phyloP scores from a whole-genome alignment of 2,329 filamentous ascomycete genomes.

The Aaosphaeria pasadenensis region DNA sequence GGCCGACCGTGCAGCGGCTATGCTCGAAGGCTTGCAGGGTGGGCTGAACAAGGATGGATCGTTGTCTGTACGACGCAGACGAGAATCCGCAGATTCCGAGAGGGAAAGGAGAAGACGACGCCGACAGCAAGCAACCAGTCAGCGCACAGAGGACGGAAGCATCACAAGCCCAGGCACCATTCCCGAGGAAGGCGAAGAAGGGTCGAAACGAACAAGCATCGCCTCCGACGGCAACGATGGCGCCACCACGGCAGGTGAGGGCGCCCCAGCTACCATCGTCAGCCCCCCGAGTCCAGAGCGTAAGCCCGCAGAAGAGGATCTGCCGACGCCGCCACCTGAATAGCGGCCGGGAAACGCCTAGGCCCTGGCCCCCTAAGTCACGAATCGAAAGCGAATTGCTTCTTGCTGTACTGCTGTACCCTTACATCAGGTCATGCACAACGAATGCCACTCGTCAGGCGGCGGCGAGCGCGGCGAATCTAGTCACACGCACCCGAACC shows the following conservation, averaged over 20 bases:
- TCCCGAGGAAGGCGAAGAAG: constrained; percentile 22
- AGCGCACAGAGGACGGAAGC: constrained; percentile 27
- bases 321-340: constrained; percentile 32
- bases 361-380: no score
- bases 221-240: constrained; percentile 5
- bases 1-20: constrained; percentile 75
- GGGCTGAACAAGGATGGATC: constrained; percentile 48
- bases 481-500: no score
- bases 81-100: constrained; percentile 79
- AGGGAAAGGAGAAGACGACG: constrained; percentile 66
- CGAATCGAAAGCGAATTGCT: no score
- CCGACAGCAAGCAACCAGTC: constrained; percentile 29
- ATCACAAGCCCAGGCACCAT: constrained; percentile 34
- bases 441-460: no score
- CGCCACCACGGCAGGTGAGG: constrained; percentile 5
- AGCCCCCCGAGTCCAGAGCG: constrained; percentile 36
- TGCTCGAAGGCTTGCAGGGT: constrained; percentile 76
- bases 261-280: constrained; percentile 34
- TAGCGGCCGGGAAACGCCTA: neutral
- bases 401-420: no score
- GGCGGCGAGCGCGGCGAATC: no score
- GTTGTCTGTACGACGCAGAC: constrained; percentile 58
- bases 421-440: no score
- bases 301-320: constrained; percentile 14
- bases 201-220: constrained; percentile 5